Evolutionary conservation across 169 alveolate species (phyloP).

Genomic region (Eimeria sp.): DNA sequence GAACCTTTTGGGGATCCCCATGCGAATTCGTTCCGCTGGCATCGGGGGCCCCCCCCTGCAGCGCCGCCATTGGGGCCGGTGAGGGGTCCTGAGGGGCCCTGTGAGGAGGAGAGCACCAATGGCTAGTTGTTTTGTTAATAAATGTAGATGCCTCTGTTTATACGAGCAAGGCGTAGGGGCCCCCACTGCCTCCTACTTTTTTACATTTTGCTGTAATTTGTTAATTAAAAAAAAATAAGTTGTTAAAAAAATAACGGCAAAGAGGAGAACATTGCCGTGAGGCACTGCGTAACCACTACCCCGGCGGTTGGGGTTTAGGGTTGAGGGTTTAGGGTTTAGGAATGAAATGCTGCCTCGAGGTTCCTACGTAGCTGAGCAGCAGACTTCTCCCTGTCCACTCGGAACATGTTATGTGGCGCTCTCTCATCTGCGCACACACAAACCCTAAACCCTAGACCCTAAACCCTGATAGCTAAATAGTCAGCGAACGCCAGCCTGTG

Average conservation of each 20-base stretch:
- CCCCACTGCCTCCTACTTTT: too few relatives aligned
- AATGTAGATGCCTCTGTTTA: too few relatives aligned
- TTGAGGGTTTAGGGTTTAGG: neutral
- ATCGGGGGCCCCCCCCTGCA: neutral
- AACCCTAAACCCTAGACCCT: too few relatives aligned
- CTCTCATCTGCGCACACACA: neutral
- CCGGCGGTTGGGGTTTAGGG: neutral
- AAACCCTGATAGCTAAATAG: too few relatives aligned
- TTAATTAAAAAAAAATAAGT: neutral
- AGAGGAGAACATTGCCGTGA: too few relatives aligned
- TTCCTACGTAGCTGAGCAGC: neutral
- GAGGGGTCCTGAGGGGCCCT: neutral
- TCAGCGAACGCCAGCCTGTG: neutral
- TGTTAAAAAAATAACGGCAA: neutral
- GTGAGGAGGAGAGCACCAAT: too few relatives aligned
- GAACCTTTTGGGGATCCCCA: neutral
- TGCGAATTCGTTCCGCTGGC: too few relatives aligned
- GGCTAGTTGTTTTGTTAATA: too few relatives aligned
- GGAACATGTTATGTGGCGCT: constrained; percentile 18
- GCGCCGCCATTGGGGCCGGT: neutral
- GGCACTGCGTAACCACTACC: too few relatives aligned
- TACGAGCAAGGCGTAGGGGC: too few relatives aligned
- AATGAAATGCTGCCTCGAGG: neutral
- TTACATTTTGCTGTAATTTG: neutral
- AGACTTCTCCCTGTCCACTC: neutral